A percentile compares a stretch with the other conserved stretches of the same genome.
Evolutionary conservation across 106 monocot species (phyloP).

Genomic region (Platanthera zijinensis): DNA sequence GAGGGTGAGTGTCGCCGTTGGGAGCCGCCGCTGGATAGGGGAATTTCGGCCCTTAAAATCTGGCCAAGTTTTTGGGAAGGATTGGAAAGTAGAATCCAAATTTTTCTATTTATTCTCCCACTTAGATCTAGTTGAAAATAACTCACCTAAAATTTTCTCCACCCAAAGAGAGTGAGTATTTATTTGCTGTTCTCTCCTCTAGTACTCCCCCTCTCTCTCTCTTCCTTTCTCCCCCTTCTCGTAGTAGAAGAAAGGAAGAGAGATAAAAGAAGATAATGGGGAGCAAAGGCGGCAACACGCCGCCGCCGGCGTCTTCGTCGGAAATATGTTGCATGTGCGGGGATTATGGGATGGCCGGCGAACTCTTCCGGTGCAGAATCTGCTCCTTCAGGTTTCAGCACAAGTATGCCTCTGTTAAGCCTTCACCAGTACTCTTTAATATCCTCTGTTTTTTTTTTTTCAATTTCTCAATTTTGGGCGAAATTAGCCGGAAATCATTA

Average conservation of each 20-base stretch:
- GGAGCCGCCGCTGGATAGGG: too few relatives aligned
- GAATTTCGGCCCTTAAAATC: too few relatives aligned
- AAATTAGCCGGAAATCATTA: too few relatives aligned
- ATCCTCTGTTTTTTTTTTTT: background rate
- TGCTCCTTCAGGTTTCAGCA: slow-evolving; percentile 37
- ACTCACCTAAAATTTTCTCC: too few relatives aligned
- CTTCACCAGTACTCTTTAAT: background rate
- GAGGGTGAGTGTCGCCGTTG: too few relatives aligned
- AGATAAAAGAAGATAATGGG: background rate
- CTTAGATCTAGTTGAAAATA: too few relatives aligned
- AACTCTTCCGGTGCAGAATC: slow-evolving; percentile 48
- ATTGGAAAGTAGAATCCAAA: too few relatives aligned
- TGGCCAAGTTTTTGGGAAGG: too few relatives aligned
- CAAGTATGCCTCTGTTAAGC: slow-evolving; percentile 20
- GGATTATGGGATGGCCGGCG: slow-evolving; percentile 38
- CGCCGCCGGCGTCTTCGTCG: background rate
- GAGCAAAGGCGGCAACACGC: background rate
- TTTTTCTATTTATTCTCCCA: too few relatives aligned
- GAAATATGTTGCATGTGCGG: slow-evolving; percentile 74
- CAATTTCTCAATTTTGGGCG: background rate
- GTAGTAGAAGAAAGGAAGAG: background rate
- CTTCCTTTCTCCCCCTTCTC: background rate
- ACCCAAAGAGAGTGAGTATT: background rate
- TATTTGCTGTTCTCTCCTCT: background rate
- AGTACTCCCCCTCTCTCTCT: background rate